Evolutionary conservation across 2,329 filamentous ascomycete genomes (phyloP), one percentile per base, ranked within the genome.

Genomic region (Metarhizium anisopliae): DNA sequence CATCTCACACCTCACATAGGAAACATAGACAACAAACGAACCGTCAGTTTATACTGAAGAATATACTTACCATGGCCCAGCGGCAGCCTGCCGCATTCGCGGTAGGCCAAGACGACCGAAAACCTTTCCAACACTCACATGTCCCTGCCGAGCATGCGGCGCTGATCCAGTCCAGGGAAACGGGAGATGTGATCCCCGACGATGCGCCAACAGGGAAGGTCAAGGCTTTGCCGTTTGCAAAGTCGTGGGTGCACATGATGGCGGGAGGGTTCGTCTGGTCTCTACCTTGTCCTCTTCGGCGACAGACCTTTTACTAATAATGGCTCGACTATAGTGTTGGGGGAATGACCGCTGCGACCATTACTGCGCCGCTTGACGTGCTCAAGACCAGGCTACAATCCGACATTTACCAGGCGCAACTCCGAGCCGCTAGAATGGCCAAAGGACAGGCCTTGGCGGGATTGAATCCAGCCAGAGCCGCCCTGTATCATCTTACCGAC

Each of bases 351-450:
- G 87, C 93, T 11, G 89, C 93, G 29, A 86, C 89, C n/a, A 74
- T 96, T n/a, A 96, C 93, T 2, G 91, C 90, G 8, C 93, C 93
- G 25, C 86, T 97, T 58, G 93, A 96, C 67, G 92, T 96, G 36
- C 81, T 97, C 52, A 95, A 95, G 71, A 97, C 93, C 11, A 85
- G 93, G 40, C 78, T 97, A 3, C 93, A 97, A 70, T 95, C 90
- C 65, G 92, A 95, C 67, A 95, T 95, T 70, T 96, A 96, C 77
- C 90, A 96, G 70, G 79, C 85, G 8, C 89, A 96, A 71, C 80
- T 96, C 50, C 80, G 80, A 35, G 82, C 86, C 16, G 80, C 83
- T 8, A 82, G 88, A 52, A 75, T 81, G n/a, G 80, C 84, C 66
- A 66, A 81, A 72, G 61, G 82, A 65, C 65, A 80, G 72, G 63